phyloP scores from a whole-genome alignment of 2,329 filamentous ascomycete species.

The Alternaria triticimaculans region DNA sequence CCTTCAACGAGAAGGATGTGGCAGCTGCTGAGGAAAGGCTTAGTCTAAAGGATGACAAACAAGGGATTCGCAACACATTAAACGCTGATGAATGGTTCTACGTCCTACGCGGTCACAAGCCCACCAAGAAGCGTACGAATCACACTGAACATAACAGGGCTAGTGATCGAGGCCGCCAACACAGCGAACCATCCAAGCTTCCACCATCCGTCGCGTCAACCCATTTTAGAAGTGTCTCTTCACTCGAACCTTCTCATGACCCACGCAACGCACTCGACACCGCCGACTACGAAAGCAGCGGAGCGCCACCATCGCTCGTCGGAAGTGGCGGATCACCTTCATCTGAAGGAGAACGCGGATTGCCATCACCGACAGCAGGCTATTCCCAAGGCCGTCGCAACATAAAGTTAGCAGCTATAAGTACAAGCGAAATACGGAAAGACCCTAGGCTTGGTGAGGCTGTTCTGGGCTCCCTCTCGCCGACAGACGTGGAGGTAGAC shows the following conservation, averaged over 20 bases:
- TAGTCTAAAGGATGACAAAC: not conserved
- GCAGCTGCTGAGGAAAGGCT: not conserved
- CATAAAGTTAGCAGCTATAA: not conserved
- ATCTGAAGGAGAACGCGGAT: not conserved
- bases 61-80: not conserved
- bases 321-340: not conserved
- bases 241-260: not conserved
- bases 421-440: not conserved
- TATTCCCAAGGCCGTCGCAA: not conserved
- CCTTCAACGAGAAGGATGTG: not conserved
- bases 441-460: not conserved
- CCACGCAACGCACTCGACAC: not conserved
- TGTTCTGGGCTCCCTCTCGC: not conserved
- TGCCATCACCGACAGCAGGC: not conserved
- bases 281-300: not conserved
- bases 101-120: not conserved
- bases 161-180: not conserved
- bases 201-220: not conserved
- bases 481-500: not conserved
- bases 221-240: too few species aligned
- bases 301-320: not conserved
- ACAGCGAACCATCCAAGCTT: not conserved
- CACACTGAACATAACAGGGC: not conserved
- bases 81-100: slow-evolving; percentile 1
- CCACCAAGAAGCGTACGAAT: not conserved